These are phyloP conservation scores for Tylopilus intermedius DNA, from an alignment of 768 basidiomycete genomes.

Conservation along the genomic window DNA sequence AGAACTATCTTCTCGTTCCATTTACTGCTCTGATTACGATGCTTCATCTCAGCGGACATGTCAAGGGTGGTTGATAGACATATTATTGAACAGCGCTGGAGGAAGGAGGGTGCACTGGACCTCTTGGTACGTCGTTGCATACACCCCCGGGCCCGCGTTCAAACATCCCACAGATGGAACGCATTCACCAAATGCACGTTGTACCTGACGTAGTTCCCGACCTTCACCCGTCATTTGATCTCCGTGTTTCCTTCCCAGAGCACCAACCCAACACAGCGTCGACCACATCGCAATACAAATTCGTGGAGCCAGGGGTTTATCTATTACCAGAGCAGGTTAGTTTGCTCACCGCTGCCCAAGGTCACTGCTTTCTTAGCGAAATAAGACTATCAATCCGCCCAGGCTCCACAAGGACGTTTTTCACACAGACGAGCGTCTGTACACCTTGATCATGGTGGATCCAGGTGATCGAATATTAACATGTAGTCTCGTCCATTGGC, in stretches of 20 bases:
- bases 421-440: slow-evolving; percentile 73
- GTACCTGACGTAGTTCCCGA: slow-evolving; percentile 80
- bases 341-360: not conserved
- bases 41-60: slow-evolving; percentile 51
- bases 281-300: slow-evolving; percentile 25
- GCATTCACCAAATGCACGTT: slow-evolving; percentile 85
- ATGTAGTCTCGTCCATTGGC: not conserved
- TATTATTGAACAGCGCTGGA: slow-evolving; percentile 79
- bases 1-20: slow-evolving; percentile 19
- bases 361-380: slow-evolving; percentile 1
- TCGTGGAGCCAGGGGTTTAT: slow-evolving; percentile 69
- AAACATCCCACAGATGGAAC: slow-evolving; percentile 67
- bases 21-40: not conserved
- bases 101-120: slow-evolving; percentile 78
- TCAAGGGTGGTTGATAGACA: slow-evolving; percentile 68
- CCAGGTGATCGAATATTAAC: slow-evolving; percentile 51
- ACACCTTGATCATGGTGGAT: slow-evolving; percentile 88
- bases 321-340: slow-evolving; percentile 64
- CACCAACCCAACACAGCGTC: slow-evolving; percentile 16
- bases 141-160: not conserved
- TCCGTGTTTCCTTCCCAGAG: slow-evolving; percentile 58
- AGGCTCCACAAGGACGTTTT: slow-evolving; percentile 70
- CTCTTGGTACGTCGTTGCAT: slow-evolving; percentile 49
- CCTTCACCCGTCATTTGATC: slow-evolving; percentile 68
- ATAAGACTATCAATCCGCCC: slow-evolving; percentile 62